Evolutionary conservation across 2,329 filamentous ascomycete species (phyloP), one percentile per base, ranked within the genome.

Genomic region (Bipolaris zeicola): DNA sequence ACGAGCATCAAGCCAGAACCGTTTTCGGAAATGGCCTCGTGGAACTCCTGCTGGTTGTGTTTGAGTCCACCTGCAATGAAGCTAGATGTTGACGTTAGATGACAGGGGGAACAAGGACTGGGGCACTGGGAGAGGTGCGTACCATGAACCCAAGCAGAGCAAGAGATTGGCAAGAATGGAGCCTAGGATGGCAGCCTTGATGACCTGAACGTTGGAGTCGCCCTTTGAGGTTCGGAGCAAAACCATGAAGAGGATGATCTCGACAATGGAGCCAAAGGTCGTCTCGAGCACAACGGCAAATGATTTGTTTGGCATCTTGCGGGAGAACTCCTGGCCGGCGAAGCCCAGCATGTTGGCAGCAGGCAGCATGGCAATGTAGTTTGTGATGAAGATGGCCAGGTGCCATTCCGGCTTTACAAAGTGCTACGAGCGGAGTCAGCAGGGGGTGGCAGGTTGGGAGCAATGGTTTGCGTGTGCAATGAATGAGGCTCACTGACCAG

Each of bases 131-230:
- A 36, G n/a, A 5, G 43, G n/a, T 5, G 43, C 50, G 47, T 47
- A 52, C 50, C 91, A 95, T 50, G 88, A 70, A 0, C 92, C 92
- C 24, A 96, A 77, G 65, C 91, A 96, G 1, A 96, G 81, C 42
- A 96, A 78, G 77, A 95, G 84, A 31, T 92, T 96, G 11, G 92
- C 91, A 33, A 96, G 76, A 42, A 96, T 89, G 0, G 90, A 94
- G 34, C 92, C 91, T 0, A 96, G 78, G 52, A 96, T 93, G 24
- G 92, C 91, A 50, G 90, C 90, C 70, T 91, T 86, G 65, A 96
- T 91, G 64, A 95, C 89, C n/a, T 83, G 81, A 57, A 89, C 70
- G n/a, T 78, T 78, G 10, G 73, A 66, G 18, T 75, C 68, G 20
- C 61, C 60, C 4, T 50, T 45, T n/a, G 67, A 73, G 80, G 78